Conservation (phyloP, 495 filamentous ascomycete species). For the Trichodelitschia bisporula region DNA sequence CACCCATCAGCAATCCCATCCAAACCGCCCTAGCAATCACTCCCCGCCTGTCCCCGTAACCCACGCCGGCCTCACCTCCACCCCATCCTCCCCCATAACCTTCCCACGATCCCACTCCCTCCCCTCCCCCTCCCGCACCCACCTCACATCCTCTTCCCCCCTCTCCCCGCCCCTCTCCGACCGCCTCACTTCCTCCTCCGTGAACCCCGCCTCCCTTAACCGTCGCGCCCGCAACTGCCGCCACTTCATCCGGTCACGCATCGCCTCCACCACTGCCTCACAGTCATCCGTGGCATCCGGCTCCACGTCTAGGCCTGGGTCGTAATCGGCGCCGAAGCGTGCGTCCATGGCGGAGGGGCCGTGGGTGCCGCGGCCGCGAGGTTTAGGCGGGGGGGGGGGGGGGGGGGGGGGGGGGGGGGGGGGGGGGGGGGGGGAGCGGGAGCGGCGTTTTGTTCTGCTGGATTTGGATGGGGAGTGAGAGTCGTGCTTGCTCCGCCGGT, state of each 20-base stretch:
- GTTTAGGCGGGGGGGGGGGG: conserved; percentile 21
- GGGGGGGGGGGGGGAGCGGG: too few relatives aligned
- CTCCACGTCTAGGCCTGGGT: conserved; percentile 48
- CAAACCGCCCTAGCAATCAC: too few relatives aligned
- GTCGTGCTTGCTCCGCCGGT: too few relatives aligned
- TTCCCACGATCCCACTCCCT: conserved; percentile 87
- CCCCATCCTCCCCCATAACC: conserved; percentile 38
- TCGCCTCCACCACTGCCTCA: conserved; percentile 59
- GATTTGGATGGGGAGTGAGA: too few relatives aligned
- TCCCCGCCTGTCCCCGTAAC: too few relatives aligned
- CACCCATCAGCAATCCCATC: too few relatives aligned
- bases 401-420: conserved; percentile 47
- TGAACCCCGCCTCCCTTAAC: conserved; percentile 54
- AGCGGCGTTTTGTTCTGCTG: too few relatives aligned
- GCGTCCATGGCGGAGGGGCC: conserved; percentile 46
- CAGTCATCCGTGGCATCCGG: conserved; percentile 37
- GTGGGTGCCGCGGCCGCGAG: conserved; percentile 54
- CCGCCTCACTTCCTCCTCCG: conserved; percentile 45
- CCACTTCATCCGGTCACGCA: conserved; percentile 65
- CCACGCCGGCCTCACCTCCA: conserved; percentile 23
- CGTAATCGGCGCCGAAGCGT: conserved; percentile 54
- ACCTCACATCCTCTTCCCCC: conserved; percentile 40
- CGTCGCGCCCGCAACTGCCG: conserved; percentile 54
- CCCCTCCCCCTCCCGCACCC: conserved; percentile 55
- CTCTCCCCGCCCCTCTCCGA: conserved; percentile 48